Conservation (phyloP, 495 filamentous ascomycete genomes). For the Talaromyces trachyspermus region DNA sequence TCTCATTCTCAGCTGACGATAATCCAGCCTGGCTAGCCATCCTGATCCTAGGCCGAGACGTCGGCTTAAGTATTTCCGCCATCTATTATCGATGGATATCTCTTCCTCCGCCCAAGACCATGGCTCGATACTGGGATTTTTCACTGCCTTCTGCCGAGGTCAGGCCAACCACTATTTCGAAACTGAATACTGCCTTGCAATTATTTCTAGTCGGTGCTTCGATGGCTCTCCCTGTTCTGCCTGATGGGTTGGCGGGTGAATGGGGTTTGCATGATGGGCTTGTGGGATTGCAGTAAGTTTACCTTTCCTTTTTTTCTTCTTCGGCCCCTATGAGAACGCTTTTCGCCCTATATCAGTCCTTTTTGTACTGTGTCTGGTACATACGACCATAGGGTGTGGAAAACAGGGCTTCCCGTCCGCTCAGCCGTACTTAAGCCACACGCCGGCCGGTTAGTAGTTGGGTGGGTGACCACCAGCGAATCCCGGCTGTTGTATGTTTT, state of each 20-base stretch:
- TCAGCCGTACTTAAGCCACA: conserved; percentile 36
- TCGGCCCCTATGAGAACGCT: background rate
- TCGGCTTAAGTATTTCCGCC: conserved; percentile 78
- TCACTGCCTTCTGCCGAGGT: conserved; percentile 89
- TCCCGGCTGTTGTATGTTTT: conserved; percentile 33
- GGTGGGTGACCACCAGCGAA: conserved; percentile 33
- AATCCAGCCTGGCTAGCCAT: conserved; percentile 69
- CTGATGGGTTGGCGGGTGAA: conserved; percentile 30
- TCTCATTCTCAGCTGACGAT: too few species aligned
- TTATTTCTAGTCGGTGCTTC: conserved; percentile 69
- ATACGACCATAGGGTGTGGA: conserved; percentile 35
- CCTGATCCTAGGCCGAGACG: conserved; percentile 84
- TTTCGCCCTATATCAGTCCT: conserved; percentile 11
- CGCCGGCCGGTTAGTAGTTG: conserved; percentile 33
- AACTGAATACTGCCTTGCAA: conserved; percentile 81
- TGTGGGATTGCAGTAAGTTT: conserved; percentile 64
- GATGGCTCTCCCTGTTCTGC: conserved; percentile 63
- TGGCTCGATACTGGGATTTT: conserved; percentile 96
- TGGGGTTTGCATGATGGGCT: conserved; percentile 50
- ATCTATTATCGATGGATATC: conserved; percentile 95
- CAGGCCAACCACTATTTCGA: conserved; percentile 82
- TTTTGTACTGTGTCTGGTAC: conserved; percentile 4
- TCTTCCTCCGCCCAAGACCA: conserved; percentile 85
- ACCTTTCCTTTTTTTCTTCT: conserved; percentile 10
- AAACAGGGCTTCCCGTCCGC: conserved; percentile 35